Evolutionary conservation across 345 rosid genomes (phyloP).

Genomic region (Eucalyptus coolabah): DNA sequence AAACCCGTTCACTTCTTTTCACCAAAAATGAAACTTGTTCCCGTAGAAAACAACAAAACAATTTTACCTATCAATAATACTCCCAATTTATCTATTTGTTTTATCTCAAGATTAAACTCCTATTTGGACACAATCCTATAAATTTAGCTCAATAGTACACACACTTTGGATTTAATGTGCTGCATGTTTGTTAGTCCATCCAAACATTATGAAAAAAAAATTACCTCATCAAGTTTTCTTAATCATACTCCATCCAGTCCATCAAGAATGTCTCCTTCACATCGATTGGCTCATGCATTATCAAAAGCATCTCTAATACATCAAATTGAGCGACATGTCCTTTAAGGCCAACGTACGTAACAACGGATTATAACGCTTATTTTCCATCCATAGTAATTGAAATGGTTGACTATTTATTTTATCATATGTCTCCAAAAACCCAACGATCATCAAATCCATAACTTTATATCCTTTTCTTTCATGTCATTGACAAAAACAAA

Average conservation of each 20-base stretch:
- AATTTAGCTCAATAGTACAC: background rate
- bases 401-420: background rate
- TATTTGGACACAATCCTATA: background rate
- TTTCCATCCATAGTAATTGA: background rate
- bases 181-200: background rate
- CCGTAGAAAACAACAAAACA: background rate
- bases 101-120: background rate
- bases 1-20: background rate
- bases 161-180: background rate
- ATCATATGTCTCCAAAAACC: background rate
- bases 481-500: background rate
- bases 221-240: background rate
- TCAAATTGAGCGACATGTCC: background rate
- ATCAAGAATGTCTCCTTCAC: background rate
- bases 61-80: background rate
- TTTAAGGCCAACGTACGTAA: background rate
- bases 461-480: background rate
- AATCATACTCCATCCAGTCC: background rate
- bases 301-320: background rate
- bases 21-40: background rate
- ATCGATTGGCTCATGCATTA: background rate
- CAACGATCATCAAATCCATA: too few species aligned
- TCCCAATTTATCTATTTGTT: too few species aligned
- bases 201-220: background rate
- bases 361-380: background rate